Evolutionary conservation across 176 grass and related monocot species (phyloP), one percentile per base, ranked within the genome.

Genomic region (Oryza meyeriana): DNA sequence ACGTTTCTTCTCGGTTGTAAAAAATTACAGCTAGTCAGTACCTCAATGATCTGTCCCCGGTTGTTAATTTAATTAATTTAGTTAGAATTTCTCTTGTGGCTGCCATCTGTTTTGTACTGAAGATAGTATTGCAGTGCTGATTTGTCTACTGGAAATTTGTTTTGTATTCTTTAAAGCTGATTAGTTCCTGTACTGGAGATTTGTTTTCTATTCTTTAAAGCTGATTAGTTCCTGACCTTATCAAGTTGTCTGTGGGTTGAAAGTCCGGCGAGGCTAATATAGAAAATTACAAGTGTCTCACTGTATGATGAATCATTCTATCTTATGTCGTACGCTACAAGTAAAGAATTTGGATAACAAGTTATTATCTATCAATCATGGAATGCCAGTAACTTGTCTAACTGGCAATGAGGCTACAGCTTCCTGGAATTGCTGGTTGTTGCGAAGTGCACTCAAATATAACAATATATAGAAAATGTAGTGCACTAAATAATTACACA

Each of bases 21-120:
- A 91, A 90, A 77, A 14, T 55, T 87, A 87, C 57, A 76, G 75
- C 81, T 91, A 84, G 81, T 45, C 35, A 55, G 80, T 80, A 71
- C 75, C 70, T 84, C 76, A 31, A 77, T 76, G 76, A 68, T 86
- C 79, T 73, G 88, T 68, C 61, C 6, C 33, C 62, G 42, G 83
- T 76, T 38, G 26, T 72, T 24, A n/a, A 59, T 64, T 55, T 33
- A 73, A 61, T 72, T 74, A 66, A 72, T 85, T 85, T 35, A 82
- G 79, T 69, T 72, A 34, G 30, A 66, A 34, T 66, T 33, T 33
- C 40, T 52, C 61, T 79, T 32, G 16, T 16, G 31, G 20, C 35
- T 13, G 0, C 33, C 33, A 31, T 12, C 24, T 42, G 10, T 44
- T 71, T 69, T 62, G 55, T 7, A 22, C 30, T 39, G 31, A 22